Conservation (phyloP, 176 grass and related monocot genomes). For the Luzula sylvatica region DNA sequence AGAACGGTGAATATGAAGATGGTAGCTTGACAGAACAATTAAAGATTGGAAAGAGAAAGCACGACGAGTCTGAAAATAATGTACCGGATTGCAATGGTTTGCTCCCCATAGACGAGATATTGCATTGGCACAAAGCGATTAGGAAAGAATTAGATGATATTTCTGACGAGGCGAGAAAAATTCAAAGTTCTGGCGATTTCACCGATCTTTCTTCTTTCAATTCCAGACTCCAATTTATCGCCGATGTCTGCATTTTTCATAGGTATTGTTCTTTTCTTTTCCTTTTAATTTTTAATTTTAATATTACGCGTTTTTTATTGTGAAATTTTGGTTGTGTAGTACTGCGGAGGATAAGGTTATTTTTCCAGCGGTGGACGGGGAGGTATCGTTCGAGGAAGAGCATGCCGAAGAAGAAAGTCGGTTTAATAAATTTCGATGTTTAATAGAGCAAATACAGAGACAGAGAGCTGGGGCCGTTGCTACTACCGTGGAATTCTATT, state of each 20-base stretch:
- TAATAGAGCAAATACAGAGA: conserved; percentile 91
- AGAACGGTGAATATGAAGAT: conserved; percentile 22
- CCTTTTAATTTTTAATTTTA: too few relatives aligned
- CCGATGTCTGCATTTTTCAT: conserved; percentile 96
- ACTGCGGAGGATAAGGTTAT: conserved; percentile 92
- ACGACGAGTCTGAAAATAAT: conserved; percentile 20
- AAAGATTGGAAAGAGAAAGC: conserved; percentile 44
- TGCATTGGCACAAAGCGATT: conserved; percentile 95
- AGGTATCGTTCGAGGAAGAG: conserved; percentile 57
- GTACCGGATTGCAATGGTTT: conserved; percentile 13
- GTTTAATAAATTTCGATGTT: conserved; percentile 74
- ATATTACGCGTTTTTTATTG: conserved; percentile 6
- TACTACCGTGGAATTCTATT: conserved; percentile 53
- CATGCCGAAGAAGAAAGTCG: conserved; percentile 81
- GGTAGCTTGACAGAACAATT: conserved; percentile 30
- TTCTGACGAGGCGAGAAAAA: conserved; percentile 67
- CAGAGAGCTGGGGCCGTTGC: conserved; percentile 65
- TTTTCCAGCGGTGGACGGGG: conserved; percentile 84
- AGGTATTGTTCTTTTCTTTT: conserved; percentile 40
- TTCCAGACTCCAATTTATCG: conserved; percentile 85
- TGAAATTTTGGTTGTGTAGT: conserved; percentile 35
- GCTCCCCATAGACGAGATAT: conserved; percentile 91
- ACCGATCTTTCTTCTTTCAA: conserved; percentile 84
- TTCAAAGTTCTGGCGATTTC: conserved; percentile 74
- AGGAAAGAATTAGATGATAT: conserved; percentile 75